A percentile compares a stretch with the other conserved stretches of the same genome.
These are phyloP conservation scores for Hymenoscyphus salicellus DNA, from an alignment of 2,329 filamentous ascomycete species.

Conservation along the genomic window DNA sequence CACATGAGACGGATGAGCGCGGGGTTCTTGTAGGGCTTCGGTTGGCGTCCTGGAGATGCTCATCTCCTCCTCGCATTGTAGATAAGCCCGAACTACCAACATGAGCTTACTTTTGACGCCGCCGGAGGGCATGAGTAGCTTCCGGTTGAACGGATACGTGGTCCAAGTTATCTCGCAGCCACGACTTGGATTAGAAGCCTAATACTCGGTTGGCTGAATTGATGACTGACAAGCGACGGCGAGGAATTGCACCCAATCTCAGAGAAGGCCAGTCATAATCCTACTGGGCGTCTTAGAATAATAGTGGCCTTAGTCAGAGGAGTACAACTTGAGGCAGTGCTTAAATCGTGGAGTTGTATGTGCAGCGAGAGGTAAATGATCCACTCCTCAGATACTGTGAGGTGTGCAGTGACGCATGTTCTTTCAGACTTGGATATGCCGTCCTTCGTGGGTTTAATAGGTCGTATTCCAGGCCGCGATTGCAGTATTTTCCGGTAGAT, in stretches of 20 bases:
- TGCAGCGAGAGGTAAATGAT: background rate
- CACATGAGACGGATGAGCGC: background rate
- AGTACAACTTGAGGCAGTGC: constrained; percentile 2
- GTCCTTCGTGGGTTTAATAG: background rate
- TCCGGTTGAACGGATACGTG: background rate
- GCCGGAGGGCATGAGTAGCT: background rate
- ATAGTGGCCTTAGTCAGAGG: background rate
- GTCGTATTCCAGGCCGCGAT: background rate
- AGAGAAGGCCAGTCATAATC: constrained; percentile 3
- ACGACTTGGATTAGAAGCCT: background rate
- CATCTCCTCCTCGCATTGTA: background rate
- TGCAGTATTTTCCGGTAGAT: constrained; percentile 1
- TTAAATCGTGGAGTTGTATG: background rate
- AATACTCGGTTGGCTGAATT: background rate
- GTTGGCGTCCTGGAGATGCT: background rate
- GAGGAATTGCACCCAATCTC: background rate
- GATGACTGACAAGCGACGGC: constrained; percentile 1
- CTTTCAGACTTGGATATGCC: background rate
- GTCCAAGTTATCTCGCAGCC: background rate
- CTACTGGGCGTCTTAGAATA: background rate
- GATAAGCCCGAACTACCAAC: background rate
- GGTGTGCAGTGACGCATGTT: background rate
- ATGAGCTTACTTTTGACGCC: background rate
- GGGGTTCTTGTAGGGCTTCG: background rate
- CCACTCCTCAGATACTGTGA: background rate